phyloP scores from a whole-genome alignment of 2,329 filamentous ascomycete species.

The Teratosphaeria zuluensis region DNA sequence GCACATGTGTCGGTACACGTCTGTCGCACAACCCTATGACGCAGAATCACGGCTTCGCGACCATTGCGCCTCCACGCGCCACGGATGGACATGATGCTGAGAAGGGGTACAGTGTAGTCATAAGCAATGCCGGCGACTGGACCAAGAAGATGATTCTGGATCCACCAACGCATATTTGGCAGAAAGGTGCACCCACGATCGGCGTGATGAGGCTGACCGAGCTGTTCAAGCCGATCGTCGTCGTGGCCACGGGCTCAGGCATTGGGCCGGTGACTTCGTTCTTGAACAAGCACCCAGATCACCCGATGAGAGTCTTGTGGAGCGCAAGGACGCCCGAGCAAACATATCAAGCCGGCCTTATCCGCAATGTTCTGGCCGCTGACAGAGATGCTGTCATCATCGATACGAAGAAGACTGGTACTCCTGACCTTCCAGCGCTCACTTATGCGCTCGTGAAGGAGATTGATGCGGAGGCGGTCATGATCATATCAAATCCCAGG shows the following conservation, averaged over 20 bases:
- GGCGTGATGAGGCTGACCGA: constrained; percentile 59
- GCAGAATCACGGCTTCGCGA: constrained; percentile 70
- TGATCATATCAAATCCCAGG: constrained; percentile 61
- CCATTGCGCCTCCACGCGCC: constrained; percentile 51
- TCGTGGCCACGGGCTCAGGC: constrained; percentile 64
- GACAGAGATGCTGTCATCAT: constrained; percentile 57
- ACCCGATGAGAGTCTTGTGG: constrained; percentile 57
- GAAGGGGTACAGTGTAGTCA: constrained; percentile 54
- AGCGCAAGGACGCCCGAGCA: constrained; percentile 50
- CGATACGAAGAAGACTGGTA: constrained; percentile 52
- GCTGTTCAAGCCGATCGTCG: constrained; percentile 54
- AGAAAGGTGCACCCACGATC: constrained; percentile 56
- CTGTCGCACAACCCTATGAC: constrained; percentile 24
- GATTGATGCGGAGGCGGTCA: constrained; percentile 54
- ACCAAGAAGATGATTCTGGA: constrained; percentile 53
- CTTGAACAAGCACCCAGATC: constrained; percentile 40
- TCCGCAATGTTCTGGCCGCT: constrained; percentile 45
- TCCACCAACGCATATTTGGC: constrained; percentile 55
- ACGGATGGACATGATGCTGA: background rate
- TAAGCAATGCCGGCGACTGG: constrained; percentile 70
- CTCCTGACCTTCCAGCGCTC: constrained; percentile 51
- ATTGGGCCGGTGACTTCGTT: constrained; percentile 61
- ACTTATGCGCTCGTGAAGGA: constrained; percentile 42
- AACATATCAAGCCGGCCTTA: constrained; percentile 52
- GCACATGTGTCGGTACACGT: constrained; percentile 27